Base-by-base conservation (phyloP, 202 grass and related monocot genomes). In the Zoysia matrella region DNA sequence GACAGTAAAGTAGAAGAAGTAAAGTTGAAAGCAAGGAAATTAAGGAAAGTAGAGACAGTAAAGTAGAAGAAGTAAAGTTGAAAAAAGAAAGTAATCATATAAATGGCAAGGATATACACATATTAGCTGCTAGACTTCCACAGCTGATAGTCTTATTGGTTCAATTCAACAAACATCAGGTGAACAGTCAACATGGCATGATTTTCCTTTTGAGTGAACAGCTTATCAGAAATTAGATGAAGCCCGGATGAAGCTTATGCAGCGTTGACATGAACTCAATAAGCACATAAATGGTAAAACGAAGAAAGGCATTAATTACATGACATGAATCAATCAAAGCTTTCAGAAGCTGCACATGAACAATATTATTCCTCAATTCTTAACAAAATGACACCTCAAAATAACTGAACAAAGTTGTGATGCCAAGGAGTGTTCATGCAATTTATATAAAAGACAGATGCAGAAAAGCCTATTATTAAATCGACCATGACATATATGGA, bases 351-450 rank as follows among this genome's bases (percentile, higher is more conserved):
- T 30, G 22, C 22, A 30, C 22, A 30, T 30, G 22, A 30, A 30
- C 22, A 30, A 30, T 30, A 30, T 30, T 30, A 30, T 30, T 30
- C 22, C 22, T 30, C 22, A 30, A 30, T 30, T 30, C 22, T 30
- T 30, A 30, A 30, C 22, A 30, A 30, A 30, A 30, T 30, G 22
- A 30, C 22, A 30, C 22, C 22, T 30, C 22, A 30, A 15, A 53
- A 75, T 50, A 80, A 63, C 4, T 8, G 13, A 47, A 46, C 16
- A 80, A 4, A 86, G 66, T 1, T 69, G 41, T 7, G 18, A 63
- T 61, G 12, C 2, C 40, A 15, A 65, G 67, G 73, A 74, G 44
- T 60, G 5, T 10, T 68, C 53, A 72, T 69, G 63, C 50, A 82
- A 5, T 18, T 60, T 81, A 77, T 11, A 46, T 15, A 53, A 74